Conservation (phyloP, 1,139 yeast species). For the Meyerozyma athensensis region DNA sequence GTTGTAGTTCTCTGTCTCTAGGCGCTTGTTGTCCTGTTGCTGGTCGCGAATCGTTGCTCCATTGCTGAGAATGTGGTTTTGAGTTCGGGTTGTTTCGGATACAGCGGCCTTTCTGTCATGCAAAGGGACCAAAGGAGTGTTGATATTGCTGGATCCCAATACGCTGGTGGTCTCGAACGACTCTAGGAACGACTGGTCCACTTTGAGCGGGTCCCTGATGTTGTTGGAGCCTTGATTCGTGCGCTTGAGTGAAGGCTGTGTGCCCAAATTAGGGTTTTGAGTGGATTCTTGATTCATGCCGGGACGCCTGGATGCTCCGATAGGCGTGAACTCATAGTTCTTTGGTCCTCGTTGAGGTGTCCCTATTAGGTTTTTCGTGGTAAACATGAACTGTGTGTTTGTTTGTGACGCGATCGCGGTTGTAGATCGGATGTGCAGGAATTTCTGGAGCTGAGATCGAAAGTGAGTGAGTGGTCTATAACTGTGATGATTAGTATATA, state of each 20-base stretch:
- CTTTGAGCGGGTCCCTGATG: not conserved
- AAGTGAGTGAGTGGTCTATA: no score
- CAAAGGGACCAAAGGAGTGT: not conserved
- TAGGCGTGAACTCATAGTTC: slow-evolving; percentile 39
- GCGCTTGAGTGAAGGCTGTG: slow-evolving; percentile 5
- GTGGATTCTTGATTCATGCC: not conserved
- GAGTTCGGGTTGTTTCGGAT: slow-evolving; percentile 6
- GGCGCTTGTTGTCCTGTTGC: slow-evolving; percentile 43
- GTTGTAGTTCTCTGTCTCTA: slow-evolving; percentile 59
- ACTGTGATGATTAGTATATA: no score
- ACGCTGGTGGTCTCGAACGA: slow-evolving; percentile 2
- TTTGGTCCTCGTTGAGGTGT: slow-evolving; percentile 19
- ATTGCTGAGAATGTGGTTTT: slow-evolving; percentile 18
- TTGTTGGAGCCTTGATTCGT: not conserved
- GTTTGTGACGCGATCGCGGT: slow-evolving; percentile 6
- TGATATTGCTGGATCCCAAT: not conserved
- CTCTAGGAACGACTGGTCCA: slow-evolving; percentile 2
- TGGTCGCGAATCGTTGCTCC: slow-evolving; percentile 47
- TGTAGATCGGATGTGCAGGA: not conserved
- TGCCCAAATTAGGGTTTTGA: not conserved
- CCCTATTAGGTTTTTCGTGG: slow-evolving; percentile 20
- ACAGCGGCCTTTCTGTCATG: not conserved
- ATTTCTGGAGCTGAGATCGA: not conserved
- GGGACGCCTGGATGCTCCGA: slow-evolving; percentile 21
- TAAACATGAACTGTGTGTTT: slow-evolving; percentile 12